These are phyloP conservation scores for Fusarium albosuccineum DNA, from an alignment of 2,329 filamentous ascomycete genomes.

Conservation along the genomic window DNA sequence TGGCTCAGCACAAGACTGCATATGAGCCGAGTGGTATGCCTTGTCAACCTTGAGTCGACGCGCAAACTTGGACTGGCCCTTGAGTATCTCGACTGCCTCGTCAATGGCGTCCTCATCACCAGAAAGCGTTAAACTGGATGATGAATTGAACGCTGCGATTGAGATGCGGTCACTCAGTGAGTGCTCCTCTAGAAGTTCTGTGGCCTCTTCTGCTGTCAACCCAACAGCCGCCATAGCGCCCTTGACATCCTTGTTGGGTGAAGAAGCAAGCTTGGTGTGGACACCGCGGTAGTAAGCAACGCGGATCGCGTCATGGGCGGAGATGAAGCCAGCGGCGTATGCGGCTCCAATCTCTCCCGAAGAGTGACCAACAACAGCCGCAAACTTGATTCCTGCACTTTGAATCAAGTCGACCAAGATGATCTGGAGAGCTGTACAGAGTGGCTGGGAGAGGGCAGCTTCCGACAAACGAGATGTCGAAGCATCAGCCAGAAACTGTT, in stretches of 20 bases:
- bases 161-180: conserved; percentile 13
- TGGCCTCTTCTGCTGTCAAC: conserved; percentile 31
- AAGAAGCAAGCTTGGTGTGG: conserved; percentile 9
- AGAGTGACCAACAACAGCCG: conserved; percentile 61
- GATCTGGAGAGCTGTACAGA: conserved; percentile 49
- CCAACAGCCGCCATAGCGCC: conserved; percentile 45
- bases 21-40: conserved; percentile 65
- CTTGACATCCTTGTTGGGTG: background rate
- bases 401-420: conserved; percentile 46
- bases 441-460: conserved; percentile 49
- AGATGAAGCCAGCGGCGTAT: conserved; percentile 61
- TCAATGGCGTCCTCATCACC: conserved; percentile 48
- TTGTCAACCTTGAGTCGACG: conserved; percentile 57
- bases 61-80: conserved; percentile 30
- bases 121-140: conserved; percentile 46
- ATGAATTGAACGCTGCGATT: conserved; percentile 45
- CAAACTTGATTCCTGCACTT: conserved; percentile 50
- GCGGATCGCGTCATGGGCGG: conserved; percentile 39
- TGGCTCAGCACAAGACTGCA: conserved; percentile 46
- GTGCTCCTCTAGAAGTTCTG: conserved; percentile 27
- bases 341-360: conserved; percentile 65
- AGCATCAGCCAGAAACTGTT: background rate
- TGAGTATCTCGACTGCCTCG: conserved; percentile 35
- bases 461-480: conserved; percentile 21
- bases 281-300: conserved; percentile 38